These are phyloP conservation scores for Chaetomium globosum DNA, from an alignment of 2,329 filamentous ascomycete genomes.

Conservation along the genomic window DNA sequence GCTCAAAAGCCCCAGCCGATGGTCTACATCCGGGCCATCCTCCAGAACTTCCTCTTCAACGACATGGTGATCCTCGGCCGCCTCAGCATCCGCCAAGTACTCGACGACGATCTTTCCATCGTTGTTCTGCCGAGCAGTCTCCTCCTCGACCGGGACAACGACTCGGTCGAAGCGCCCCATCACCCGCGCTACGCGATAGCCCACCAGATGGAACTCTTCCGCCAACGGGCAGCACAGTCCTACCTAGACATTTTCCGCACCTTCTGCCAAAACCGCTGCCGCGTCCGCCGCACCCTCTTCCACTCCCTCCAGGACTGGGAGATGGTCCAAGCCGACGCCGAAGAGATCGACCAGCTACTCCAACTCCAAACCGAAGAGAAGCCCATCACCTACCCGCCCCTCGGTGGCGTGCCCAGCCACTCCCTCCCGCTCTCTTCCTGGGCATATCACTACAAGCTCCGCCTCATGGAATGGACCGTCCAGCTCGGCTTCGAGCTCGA, in stretches of 20 bases:
- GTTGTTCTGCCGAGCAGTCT: constrained; percentile 71
- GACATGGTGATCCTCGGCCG: constrained; percentile 69
- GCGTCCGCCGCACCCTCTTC: constrained; percentile 84
- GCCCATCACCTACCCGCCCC: constrained; percentile 54
- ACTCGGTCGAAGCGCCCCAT: constrained; percentile 72
- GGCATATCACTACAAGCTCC: constrained; percentile 88
- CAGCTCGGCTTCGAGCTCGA: constrained; percentile 94
- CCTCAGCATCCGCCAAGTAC: constrained; percentile 70
- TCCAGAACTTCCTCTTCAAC: constrained; percentile 75
- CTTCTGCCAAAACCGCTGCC: constrained; percentile 86
- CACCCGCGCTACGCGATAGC: constrained; percentile 75
- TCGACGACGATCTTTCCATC: constrained; percentile 80
- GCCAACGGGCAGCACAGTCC: constrained; percentile 63
- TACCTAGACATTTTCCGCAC: constrained; percentile 84
- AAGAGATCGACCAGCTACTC: constrained; percentile 72
- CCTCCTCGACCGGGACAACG: constrained; percentile 73
- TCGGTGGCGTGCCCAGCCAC: constrained; percentile 58
- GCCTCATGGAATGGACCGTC: constrained; percentile 81
- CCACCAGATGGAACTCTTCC: constrained; percentile 70
- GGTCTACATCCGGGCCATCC: constrained; percentile 77
- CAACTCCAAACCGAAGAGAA: constrained; percentile 63
- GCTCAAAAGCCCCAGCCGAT: constrained; percentile 79
- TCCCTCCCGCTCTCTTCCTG: constrained; percentile 80
- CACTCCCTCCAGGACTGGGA: constrained; percentile 86
- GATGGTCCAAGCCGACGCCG: constrained; percentile 76